phyloP scores from a whole-genome alignment of 352 stramenopile genomes.

The Phytophthora fragariaefolia region DNA sequence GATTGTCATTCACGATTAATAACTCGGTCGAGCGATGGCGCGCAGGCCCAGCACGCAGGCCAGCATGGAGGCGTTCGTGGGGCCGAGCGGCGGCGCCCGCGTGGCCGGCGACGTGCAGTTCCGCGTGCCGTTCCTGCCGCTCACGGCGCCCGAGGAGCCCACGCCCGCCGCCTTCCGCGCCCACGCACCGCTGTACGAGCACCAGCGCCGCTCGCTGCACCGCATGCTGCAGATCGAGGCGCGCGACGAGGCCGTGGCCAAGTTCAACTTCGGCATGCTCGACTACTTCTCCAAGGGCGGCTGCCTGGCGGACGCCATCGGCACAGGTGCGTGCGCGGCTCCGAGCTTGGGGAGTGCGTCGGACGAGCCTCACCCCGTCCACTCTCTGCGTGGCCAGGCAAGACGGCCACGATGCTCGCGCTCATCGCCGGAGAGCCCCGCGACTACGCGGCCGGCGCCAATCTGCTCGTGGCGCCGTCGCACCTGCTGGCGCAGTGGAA shows the following conservation, averaged over 20 bases:
- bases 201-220: slow-evolving; percentile 86
- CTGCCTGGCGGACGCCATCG: slow-evolving; percentile 79
- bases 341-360: too few species aligned
- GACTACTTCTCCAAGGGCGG: slow-evolving; percentile 80
- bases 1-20: too few species aligned
- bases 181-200: slow-evolving; percentile 67
- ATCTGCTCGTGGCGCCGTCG: slow-evolving; percentile 78
- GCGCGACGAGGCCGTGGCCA: slow-evolving; percentile 61
- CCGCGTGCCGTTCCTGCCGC: slow-evolving; percentile 85
- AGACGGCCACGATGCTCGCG: slow-evolving; percentile 84
- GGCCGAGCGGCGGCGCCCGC: slow-evolving; percentile 28
- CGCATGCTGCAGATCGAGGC: slow-evolving; percentile 87
- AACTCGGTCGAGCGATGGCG: too few species aligned
- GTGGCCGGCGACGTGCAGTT: slow-evolving; percentile 75
- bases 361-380: too few species aligned
- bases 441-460: slow-evolving; percentile 55
- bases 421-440: slow-evolving; percentile 70
- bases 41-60: slow-evolving; percentile 46
- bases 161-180: slow-evolving; percentile 63
- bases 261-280: slow-evolving; percentile 79
- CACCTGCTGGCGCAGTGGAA: slow-evolving; percentile 88
- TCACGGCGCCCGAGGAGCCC: slow-evolving; percentile 66
- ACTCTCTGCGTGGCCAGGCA: too few species aligned
- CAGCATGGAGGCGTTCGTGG: slow-evolving; percentile 66
- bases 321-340: too few species aligned